Evolutionary conservation across 139 green algal species (phyloP), one percentile per base, ranked within the genome.

Genomic region (Chlorella ohadii): DNA sequence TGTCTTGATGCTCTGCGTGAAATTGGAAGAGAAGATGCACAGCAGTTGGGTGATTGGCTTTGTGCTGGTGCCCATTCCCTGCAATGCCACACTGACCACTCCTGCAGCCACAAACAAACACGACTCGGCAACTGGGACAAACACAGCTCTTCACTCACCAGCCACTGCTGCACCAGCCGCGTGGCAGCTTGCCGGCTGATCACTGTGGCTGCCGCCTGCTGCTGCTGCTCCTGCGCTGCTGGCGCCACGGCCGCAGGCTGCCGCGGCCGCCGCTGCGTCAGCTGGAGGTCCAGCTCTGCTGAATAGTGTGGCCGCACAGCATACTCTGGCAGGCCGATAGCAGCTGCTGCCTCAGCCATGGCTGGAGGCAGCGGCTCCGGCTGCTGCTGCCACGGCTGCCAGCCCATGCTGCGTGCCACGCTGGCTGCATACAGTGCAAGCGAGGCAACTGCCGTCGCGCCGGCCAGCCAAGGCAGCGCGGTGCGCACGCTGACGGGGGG

Each of bases 1-100:
- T 17, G 89, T 36, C 74, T 81, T 81, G 19, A 86, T 91, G 16
- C 59, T 81, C 91, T 96, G 88, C 75, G 6, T 51, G 44, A 9
- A 51, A 72, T 27, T 12, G 33, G 12, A 2, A 31, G 9, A n/a
- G 12, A 25, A 1, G n/a, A n/a, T 71, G n/a, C n/a, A 41, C 44
- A 51, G 9, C 44, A 51, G 44, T 6, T 71, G 64, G 28, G 23
- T 67, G 11, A 31, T n/a, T n/a, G n/a, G n/a, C n/a, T n/a, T n/a
- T n/a, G 27, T 39, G n/a, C n/a, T 39, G n/a, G 27, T 31, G 11
- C 16, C 64, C 6, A 1, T 17, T 67, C 61, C 23, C 2, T 68
- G 63, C 28, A 68, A 27, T 51, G n/a, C n/a, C n/a, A n/a, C n/a
- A n/a, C n/a, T n/a, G n/a, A n/a, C n/a, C n/a, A n/a, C n/a, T n/a